Percentiles rank a stretch among this genome's conserved stretches.
Evolutionary conservation across 2,329 filamentous ascomycete genomes (phyloP).

Genomic region (Diplocarpon rosae): DNA sequence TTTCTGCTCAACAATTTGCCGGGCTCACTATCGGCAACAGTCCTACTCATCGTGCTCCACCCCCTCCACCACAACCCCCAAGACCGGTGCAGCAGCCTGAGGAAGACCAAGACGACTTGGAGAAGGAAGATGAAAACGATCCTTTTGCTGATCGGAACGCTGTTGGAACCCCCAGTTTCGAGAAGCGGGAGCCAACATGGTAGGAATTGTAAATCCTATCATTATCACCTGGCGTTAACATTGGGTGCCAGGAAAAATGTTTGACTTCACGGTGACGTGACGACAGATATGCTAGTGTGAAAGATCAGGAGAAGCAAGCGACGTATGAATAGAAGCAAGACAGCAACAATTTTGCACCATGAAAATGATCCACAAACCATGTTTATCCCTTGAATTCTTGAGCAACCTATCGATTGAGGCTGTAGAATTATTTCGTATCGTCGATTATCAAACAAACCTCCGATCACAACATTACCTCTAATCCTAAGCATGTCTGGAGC

Average conservation of each 20-base stretch:
- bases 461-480: no score
- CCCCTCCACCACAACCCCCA: conserved; percentile 20
- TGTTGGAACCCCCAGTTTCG: conserved; percentile 15
- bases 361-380: no score
- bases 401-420: no score
- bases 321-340: no score
- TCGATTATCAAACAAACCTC: no score
- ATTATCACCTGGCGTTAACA: background rate
- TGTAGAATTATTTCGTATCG: no score
- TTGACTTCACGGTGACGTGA: no score
- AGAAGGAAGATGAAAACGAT: conserved; percentile 28
- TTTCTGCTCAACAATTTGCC: conserved; percentile 16
- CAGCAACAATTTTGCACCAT: no score
- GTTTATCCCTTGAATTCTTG: no score
- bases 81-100: conserved; percentile 27
- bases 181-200: conserved; percentile 21
- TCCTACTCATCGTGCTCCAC: conserved; percentile 11
- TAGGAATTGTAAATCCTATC: background rate
- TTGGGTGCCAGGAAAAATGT: background rate
- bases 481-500: no score
- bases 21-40: conserved; percentile 16
- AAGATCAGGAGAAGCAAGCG: no score
- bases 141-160: conserved; percentile 30
- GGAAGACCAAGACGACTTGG: conserved; percentile 17
- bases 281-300: no score